Evolutionary conservation across 306 rosid genomes (phyloP).

Genomic region (Fagus crenata): DNA sequence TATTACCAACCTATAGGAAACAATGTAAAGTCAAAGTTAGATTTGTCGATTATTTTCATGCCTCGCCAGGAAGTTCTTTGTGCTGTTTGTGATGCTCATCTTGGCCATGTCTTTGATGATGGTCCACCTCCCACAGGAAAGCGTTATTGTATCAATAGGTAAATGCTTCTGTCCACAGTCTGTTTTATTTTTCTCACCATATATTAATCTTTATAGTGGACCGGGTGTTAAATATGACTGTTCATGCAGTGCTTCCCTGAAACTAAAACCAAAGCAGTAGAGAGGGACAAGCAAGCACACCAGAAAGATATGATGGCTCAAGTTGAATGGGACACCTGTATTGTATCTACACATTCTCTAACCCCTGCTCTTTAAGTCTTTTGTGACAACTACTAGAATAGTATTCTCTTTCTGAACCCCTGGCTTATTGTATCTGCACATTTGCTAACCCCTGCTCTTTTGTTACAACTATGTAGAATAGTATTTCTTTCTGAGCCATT

Average conservation of each 20-base stretch:
- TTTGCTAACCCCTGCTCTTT: too few species aligned
- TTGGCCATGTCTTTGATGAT: slow-evolving; percentile 93
- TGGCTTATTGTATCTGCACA: too few species aligned
- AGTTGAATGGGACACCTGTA: slow-evolving; percentile 27
- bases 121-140: slow-evolving; percentile 92
- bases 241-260: slow-evolving; percentile 66
- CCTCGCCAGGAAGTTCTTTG: slow-evolving; percentile 94
- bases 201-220: slow-evolving; percentile 10
- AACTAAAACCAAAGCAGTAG: slow-evolving; percentile 53
- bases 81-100: slow-evolving; percentile 82
- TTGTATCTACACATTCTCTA: background rate
- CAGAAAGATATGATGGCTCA: slow-evolving; percentile 19
- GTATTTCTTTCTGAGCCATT: too few species aligned
- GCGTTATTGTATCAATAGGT: slow-evolving; percentile 95
- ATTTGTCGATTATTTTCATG: slow-evolving; percentile 85
- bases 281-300: background rate
- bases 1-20: slow-evolving; percentile 75
- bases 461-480: too few species aligned
- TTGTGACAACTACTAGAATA: slow-evolving; percentile 6
- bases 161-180: background rate
- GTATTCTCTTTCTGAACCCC: background rate
- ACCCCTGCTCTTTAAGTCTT: slow-evolving; percentile 10
- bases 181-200: background rate
- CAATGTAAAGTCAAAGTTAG: slow-evolving; percentile 77
- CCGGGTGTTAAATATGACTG: slow-evolving; percentile 22